phyloP scores from a whole-genome alignment of 108 stramenopile genomes.

The Skeletonema potamos region DNA sequence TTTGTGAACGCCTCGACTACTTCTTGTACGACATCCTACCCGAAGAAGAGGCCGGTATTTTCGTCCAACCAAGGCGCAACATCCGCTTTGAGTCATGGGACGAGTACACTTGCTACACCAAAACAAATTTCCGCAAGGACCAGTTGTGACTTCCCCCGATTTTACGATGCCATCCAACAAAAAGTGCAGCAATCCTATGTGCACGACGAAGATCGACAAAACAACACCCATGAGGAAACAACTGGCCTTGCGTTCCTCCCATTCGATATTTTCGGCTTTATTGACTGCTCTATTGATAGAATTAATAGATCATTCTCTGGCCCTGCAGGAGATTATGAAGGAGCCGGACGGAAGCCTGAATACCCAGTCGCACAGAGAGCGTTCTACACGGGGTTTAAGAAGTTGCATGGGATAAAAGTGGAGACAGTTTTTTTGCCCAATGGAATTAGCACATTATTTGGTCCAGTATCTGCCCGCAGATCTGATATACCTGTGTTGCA shows the following conservation, averaged over 20 bases:
- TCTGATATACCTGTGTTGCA: not conserved
- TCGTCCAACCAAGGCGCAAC: not conserved
- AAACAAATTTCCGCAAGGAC: slow-evolving; percentile 1
- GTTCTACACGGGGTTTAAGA: slow-evolving; percentile 18
- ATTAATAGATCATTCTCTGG: slow-evolving; percentile 8
- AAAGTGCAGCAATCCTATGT: not conserved
- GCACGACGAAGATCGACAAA: not conserved
- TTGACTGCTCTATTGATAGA: slow-evolving; percentile 13
- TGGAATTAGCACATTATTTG: slow-evolving; percentile 8
- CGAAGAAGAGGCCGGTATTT: not conserved
- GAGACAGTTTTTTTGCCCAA: slow-evolving; percentile 17
- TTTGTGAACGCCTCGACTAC: not conserved
- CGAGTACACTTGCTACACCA: not conserved
- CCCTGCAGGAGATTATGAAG: not conserved
- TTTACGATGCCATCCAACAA: not conserved
- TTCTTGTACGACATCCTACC: not conserved
- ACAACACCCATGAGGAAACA: not conserved
- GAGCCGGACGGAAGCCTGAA: not conserved
- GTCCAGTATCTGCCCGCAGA: slow-evolving; percentile 3
- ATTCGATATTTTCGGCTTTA: slow-evolving; percentile 10
- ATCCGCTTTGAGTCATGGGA: slow-evolving; percentile 2
- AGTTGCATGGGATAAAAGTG: slow-evolving; percentile 8
- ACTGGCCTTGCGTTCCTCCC: slow-evolving; percentile 6
- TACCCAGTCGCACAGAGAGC: not conserved
- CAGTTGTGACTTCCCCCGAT: slow-evolving; percentile 8